Evolutionary conservation across 108 stramenopile species (phyloP), one percentile per base, ranked within the genome.

Genomic region (Skeletonema marinoi): DNA sequence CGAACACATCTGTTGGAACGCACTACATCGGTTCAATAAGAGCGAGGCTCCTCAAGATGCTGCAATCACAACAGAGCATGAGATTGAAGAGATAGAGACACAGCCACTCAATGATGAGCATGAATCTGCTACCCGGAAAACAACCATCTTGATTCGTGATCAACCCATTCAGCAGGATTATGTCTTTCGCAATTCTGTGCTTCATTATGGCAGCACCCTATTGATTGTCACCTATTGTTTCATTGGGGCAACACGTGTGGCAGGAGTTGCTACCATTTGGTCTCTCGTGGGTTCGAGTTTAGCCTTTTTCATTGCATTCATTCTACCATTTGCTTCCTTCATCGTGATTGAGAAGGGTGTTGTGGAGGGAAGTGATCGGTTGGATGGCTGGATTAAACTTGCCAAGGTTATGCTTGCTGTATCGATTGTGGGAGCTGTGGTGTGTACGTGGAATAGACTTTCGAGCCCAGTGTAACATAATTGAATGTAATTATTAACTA

Each of bases 261-360:
- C 91, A 10, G 89, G 89, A 44, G 89, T 92, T 10, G 85, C 77
- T 6, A 59, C 74, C 12, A 88, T 92, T 4, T 92, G 91, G 91
- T 68, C 72, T 63, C 65, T 92, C 30, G 64, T 68, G 42, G 91
- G 91, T 31, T 85, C 83, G 29, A 78, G 58, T 62, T 69, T 92
- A 78, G 86, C 81, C 5, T 82, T 87, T 74, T 17, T 88, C 13
- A 87, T 92, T 54, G 75, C 86, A 30, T 92, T 88, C 60, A 79
- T 88, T 50, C 62, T 92, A 35, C 91, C 91, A 16, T 70, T 80
- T 10, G 80, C 64, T 29, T 86, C 78, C 32, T 88, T 84, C 39
- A 39, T 84, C 32, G 44, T 73, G 63, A 84, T 85, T 66, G 80
- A 75, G 70, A 56, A 56, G 51, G 73, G 65, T 56, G 54, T 56